A percentile compares a stretch with the other conserved stretches of the same genome.
phyloP scores from a whole-genome alignment of 2,329 filamentous ascomycete genomes.

The Epichloe typhina region DNA sequence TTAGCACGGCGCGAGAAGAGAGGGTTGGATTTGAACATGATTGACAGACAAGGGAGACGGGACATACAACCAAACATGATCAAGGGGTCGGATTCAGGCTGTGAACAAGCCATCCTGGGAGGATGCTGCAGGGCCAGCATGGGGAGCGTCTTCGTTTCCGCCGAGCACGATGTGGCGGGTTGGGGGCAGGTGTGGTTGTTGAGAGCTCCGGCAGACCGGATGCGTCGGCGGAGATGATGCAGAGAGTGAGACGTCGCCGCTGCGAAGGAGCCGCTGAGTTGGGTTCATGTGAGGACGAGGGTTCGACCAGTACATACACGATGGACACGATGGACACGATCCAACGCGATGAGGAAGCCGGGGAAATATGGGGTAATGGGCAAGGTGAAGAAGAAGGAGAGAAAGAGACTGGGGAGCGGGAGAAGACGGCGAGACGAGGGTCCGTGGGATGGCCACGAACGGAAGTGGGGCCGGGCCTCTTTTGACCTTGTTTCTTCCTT shows the following conservation, averaged over 20 bases:
- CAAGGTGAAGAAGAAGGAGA: constrained; percentile 6
- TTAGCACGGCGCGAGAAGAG: neutral
- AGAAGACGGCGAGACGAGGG: neutral
- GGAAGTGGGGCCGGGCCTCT: constrained; percentile 1
- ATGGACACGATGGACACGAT: too few species aligned
- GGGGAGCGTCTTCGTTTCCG: constrained; percentile 26
- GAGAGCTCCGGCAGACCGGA: neutral
- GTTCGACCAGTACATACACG: too few species aligned
- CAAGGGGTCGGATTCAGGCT: constrained; percentile 37
- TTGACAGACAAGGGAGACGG: neutral
- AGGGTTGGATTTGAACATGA: neutral
- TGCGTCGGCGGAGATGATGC: neutral
- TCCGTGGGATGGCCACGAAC: neutral
- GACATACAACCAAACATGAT: constrained; percentile 57
- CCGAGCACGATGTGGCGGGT: neutral
- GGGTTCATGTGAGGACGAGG: neutral
- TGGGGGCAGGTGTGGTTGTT: neutral
- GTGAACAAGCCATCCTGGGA: constrained; percentile 47
- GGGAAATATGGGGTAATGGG: constrained; percentile 12
- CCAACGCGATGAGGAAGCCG: neutral
- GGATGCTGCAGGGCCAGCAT: constrained; percentile 42
- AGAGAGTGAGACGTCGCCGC: neutral
- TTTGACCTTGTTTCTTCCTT: neutral
- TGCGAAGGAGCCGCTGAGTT: neutral
- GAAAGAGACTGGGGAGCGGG: constrained; percentile 3